A percentile compares a stretch with the other conserved stretches of the same genome.
These are phyloP conservation scores for Barnettozyma vustinii DNA, from an alignment of 805 yeast genomes.

Conservation along the genomic window DNA sequence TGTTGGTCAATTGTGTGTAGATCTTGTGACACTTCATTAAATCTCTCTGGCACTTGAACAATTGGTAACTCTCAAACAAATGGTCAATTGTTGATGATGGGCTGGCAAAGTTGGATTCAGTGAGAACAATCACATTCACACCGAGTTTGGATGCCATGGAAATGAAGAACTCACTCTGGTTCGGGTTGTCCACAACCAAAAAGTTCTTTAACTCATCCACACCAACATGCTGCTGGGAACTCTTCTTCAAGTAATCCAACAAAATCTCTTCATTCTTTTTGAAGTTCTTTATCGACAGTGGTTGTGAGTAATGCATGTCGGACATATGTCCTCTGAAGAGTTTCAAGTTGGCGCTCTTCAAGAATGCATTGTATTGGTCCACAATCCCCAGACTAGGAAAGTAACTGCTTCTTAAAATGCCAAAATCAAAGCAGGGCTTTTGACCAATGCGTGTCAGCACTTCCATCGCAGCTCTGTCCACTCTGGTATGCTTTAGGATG, in stretches of 20 bases:
- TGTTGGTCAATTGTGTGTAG: neutral
- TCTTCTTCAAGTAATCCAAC: conserved; percentile 11
- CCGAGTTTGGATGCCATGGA: conserved; percentile 16
- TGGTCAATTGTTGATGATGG: conserved; percentile 18
- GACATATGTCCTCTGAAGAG: conserved; percentile 12
- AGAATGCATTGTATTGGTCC: conserved; percentile 8
- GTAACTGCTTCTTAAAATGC: conserved; percentile 19
- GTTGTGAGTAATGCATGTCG: conserved; percentile 12
- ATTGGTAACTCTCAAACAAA: conserved; percentile 9
- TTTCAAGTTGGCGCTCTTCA: conserved; percentile 8
- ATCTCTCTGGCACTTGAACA: conserved; percentile 9
- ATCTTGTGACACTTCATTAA: conserved; percentile 10
- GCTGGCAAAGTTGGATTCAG: conserved; percentile 11
- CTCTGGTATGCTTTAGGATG: conserved; percentile 7
- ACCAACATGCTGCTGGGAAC: conserved; percentile 6
- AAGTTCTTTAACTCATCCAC: conserved; percentile 13
- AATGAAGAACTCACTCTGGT: conserved; percentile 18
- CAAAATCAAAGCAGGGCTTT: conserved; percentile 14
- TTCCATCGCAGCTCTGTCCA: conserved; percentile 6
- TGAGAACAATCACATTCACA: conserved; percentile 16
- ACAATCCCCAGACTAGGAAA: conserved; percentile 15
- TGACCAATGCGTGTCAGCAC: conserved; percentile 7
- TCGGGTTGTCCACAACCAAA: conserved; percentile 19
- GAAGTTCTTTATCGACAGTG: conserved; percentile 9
- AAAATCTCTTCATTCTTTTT: conserved; percentile 7